Conservation (phyloP, 306 rosid species). For the Fragaria vesca region DNA sequence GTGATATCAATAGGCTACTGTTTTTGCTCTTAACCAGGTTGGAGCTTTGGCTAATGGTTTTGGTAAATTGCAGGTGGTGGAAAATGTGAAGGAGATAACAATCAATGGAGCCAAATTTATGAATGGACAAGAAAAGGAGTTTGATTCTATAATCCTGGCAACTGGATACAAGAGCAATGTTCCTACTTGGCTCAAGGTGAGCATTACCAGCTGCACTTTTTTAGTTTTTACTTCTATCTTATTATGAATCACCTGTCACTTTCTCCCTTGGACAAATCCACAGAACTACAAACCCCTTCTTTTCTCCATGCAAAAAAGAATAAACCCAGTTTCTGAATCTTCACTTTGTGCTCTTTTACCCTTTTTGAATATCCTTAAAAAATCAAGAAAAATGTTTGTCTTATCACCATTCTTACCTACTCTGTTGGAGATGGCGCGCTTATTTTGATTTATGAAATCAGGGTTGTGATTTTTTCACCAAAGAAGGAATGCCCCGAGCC, state of each 20-base stretch:
- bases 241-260: constrained; percentile 53
- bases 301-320: constrained; percentile 71
- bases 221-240: constrained; percentile 56
- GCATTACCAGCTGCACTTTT: constrained; percentile 17
- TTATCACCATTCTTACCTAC: neutral
- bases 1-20: neutral
- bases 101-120: constrained; percentile 75
- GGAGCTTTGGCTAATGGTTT: constrained; percentile 9
- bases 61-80: constrained; percentile 46
- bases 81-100: constrained; percentile 87
- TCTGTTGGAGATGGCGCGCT: neutral
- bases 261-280: constrained; percentile 41
- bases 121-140: constrained; percentile 84
- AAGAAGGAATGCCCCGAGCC: constrained; percentile 82
- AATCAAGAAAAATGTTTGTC: neutral
- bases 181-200: constrained; percentile 94
- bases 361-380: neutral
- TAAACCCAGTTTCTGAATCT: constrained; percentile 33
- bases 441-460: constrained; percentile 12
- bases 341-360: constrained; percentile 15
- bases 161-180: constrained; percentile 99
- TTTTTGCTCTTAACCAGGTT: neutral
- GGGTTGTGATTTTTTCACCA: constrained; percentile 62
- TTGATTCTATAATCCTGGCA: constrained; percentile 86
- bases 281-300: constrained; percentile 52